These are phyloP conservation scores for Teunomyces panamensis DNA, from an alignment of 805 yeast species.

Conservation along the genomic window DNA sequence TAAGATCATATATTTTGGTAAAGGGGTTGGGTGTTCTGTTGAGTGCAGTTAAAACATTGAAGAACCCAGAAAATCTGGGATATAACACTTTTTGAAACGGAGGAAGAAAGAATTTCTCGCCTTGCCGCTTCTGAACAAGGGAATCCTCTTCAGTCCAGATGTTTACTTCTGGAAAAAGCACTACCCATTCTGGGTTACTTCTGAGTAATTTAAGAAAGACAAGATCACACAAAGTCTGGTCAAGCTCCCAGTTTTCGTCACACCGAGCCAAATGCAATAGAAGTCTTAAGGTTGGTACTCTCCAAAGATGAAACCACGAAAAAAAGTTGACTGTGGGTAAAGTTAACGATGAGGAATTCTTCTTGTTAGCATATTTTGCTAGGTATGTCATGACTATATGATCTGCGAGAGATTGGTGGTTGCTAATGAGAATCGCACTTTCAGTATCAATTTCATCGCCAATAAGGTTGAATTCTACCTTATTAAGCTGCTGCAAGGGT, in stretches of 20 bases:
- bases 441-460: conserved; percentile 42
- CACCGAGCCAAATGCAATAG: conserved; percentile 47
- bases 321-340: conserved; percentile 55
- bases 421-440: conserved; percentile 44
- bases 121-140: conserved; percentile 50
- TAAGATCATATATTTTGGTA: conserved; percentile 52
- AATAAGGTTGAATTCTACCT: conserved; percentile 33
- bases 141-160: conserved; percentile 52
- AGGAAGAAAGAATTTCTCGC: conserved; percentile 60
- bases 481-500: conserved; percentile 27
- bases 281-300: conserved; percentile 53
- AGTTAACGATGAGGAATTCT: conserved; percentile 11
- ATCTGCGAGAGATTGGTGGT: conserved; percentile 71
- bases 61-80: conserved; percentile 68
- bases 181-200: conserved; percentile 59
- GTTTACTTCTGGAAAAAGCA: conserved; percentile 84
- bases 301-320: conserved; percentile 68
- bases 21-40: conserved; percentile 31
- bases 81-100: conserved; percentile 60
- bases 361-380: conserved; percentile 28
- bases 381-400: conserved; percentile 50
- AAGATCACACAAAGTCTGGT: conserved; percentile 30
- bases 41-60: conserved; percentile 45
- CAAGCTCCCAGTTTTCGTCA: conserved; percentile 72
- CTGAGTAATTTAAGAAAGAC: conserved; percentile 34